phyloP scores from a whole-genome alignment of 129 eudicot species.

The Flaveria robusta region DNA sequence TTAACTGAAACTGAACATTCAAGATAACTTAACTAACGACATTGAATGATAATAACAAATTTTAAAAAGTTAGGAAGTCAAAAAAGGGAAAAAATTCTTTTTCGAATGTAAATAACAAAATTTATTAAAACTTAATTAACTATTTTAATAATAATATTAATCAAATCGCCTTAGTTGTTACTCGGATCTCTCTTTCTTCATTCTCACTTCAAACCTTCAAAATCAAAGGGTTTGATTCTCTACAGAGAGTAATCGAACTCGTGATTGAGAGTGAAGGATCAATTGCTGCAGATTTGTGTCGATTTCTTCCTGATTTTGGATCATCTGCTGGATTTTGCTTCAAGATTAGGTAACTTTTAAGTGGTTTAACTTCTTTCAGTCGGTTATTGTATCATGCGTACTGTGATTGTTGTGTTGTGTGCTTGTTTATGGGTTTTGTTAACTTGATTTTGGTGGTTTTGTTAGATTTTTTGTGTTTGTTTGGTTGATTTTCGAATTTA shows the following conservation, averaged over 20 bases:
- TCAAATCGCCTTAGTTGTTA: not conserved
- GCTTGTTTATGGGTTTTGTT: not conserved
- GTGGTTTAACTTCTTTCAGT: constrained; percentile 16
- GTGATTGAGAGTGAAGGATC: constrained; percentile 7
- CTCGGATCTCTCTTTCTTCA: constrained; percentile 31
- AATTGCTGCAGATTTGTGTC: constrained; percentile 17
- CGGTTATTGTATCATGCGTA: not conserved
- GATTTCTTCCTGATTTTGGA: constrained; percentile 1
- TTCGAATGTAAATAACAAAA: too few species aligned
- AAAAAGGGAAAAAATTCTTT: too few species aligned
- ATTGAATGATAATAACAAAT: too few species aligned
- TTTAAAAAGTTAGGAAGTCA: too few species aligned
- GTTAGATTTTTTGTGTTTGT: not conserved
- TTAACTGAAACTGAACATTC: too few species aligned
- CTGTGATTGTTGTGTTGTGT: not conserved
- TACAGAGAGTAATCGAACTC: constrained; percentile 8
- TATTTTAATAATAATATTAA: not conserved
- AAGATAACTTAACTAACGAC: too few species aligned
- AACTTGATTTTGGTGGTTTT: constrained; percentile 11
- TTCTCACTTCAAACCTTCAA: constrained; percentile 28
- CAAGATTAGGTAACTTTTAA: constrained; percentile 30
- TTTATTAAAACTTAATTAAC: too few species aligned
- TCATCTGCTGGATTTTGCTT: constrained; percentile 19
- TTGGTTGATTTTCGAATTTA: constrained; percentile 9
- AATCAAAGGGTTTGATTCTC: not conserved